Evolutionary conservation across 306 rosid species (phyloP), one percentile per base, ranked within the genome.

Genomic region (Arachis hypogaea): DNA sequence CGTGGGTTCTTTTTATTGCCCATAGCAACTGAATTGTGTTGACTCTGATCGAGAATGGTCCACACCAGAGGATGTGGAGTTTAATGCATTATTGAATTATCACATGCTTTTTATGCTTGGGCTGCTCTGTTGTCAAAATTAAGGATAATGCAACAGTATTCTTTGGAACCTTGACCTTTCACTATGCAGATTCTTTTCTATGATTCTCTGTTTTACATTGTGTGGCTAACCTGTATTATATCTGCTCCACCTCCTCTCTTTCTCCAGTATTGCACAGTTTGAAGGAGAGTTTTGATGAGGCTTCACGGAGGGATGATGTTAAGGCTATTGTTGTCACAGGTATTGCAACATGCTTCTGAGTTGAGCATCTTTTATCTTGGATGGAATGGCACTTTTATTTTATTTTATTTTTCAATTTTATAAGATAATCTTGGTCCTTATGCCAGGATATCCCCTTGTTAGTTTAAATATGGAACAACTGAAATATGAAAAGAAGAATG

Each of bases 271-370:
- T 94, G 65, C 72, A 12, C 59, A 81, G 97, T 78, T 79, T 94
- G 49, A 89, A 88, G 82, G 95, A 83, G 42, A 86, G 77, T 66
- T 94, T 84, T 59, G 96, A 88, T 66, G 84, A 81, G 82, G 98
- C 96, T 29, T 36, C 84, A n/a, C 69, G 18, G 72, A 89, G 96
- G 71, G 83, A 94, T 44, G 97, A 91, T 79, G 95, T 94, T 72
- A 89, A 87, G 85, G 98, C 98, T 44, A 91, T 94, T 78, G 97
- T 94, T 70, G 42, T 93, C 49, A 85, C 97, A 72, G 98, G 98
- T 85, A 77, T 42, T 78, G 56, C 44, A 9, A 57, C 68, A 11
- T 44, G 45, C 61, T 80, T 62, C 66, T 73, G 28, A 64, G 12
- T 51, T 44, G 51, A 59, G 55, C 56, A 47, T 1, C 28, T 22